These are phyloP conservation scores for Cicer arietinum DNA, from an alignment of 306 rosid genomes.

Conservation along the genomic window DNA sequence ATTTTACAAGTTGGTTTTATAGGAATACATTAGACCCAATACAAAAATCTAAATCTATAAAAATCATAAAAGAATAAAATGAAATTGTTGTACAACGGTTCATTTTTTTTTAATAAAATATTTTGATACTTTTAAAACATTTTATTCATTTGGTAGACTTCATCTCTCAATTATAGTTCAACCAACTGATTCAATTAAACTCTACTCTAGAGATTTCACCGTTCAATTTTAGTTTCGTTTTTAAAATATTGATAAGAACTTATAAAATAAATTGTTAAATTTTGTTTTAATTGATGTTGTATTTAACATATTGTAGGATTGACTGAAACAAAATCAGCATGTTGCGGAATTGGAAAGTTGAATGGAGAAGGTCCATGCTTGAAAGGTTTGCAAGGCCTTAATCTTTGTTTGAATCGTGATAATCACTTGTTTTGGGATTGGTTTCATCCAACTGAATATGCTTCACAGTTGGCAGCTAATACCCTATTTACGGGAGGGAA, in stretches of 20 bases:
- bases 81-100: no score
- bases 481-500: neutral
- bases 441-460: slow-evolving; percentile 59
- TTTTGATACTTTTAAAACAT: no score
- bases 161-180: no score
- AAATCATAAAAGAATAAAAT: no score
- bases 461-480: slow-evolving; percentile 38
- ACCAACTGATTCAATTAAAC: no score
- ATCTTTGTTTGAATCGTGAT: slow-evolving; percentile 36
- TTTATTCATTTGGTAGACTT: no score
- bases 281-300: neutral
- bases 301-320: slow-evolving; percentile 45
- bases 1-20: no score
- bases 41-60: no score
- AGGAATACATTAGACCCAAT: no score
- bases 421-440: slow-evolving; percentile 63
- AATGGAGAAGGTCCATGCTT: slow-evolving; percentile 50
- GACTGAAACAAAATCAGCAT: slow-evolving; percentile 46
- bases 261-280: neutral
- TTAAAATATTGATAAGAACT: neutral
- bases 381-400: neutral
- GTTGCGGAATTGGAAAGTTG: slow-evolving; percentile 58
- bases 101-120: no score
- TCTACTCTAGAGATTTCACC: no score
- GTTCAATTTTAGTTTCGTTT: no score